Base-by-base conservation (phyloP, 371 early-diverging fungal species). In the Rhizopus microsporus region DNA sequence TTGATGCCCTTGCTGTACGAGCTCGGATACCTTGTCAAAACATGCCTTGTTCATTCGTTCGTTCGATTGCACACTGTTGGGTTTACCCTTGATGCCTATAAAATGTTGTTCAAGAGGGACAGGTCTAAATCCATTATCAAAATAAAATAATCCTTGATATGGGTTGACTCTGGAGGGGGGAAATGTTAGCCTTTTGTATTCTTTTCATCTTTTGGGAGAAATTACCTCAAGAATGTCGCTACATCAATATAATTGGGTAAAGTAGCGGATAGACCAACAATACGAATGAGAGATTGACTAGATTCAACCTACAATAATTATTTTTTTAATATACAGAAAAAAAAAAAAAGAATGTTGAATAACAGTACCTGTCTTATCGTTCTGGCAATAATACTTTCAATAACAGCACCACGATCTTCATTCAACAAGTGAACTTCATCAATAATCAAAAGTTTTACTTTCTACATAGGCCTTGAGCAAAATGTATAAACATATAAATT, bases 401-500 rank as follows among this genome's bases (percentile, higher is more conserved):
- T 84, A 7, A 99, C 99, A 17, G 98, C 84, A 57, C 99, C 99
- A 66, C 99, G 93, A 50, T 93, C 96, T 73, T 99, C 99, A 62
- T 99, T 95, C 43, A 99, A 81, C 66, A 99, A 69, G 75, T 99
- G 99, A 4, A 99, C 98, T 80, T 99, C 99, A 79, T 99, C 99
- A 63, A 99, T 91, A 50, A 99, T 95, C 50, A 99, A 75, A 47
- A 99, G 75, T 46, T 84, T 82, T 3, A 96, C 93, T 72, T 84
- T 84, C 71, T 81, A 23, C 2, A 23, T 37, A 48, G 16, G 44
- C 33, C 34, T 37, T 23, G 23, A 23, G 23, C 31, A 49, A 49
- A n/a, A 1, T 13, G 16, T n/a, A n/a, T 8, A 45, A 1, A 12
- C 10, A 23, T 23, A 23, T 23, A 23, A 1, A 29, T 49, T 23